A percentile compares a stretch with the other conserved stretches of the same genome.
Conservation (phyloP, 176 grass and related monocot species). For the Carex pumila region DNA sequence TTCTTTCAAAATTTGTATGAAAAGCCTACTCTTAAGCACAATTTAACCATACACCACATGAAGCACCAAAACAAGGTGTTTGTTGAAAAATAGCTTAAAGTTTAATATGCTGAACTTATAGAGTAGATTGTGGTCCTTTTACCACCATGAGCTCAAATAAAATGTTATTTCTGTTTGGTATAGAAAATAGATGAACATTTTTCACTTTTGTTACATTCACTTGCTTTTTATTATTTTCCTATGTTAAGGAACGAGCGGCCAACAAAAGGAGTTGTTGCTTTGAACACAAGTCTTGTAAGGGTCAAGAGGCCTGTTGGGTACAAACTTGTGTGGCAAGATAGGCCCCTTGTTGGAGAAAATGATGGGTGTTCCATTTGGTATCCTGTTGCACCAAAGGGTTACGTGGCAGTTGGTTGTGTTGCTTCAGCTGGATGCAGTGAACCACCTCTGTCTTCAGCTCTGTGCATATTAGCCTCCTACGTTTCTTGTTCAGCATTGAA, state of each 20-base stretch:
- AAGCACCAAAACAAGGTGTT: neutral
- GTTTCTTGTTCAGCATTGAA: conserved; percentile 62
- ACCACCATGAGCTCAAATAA: neutral
- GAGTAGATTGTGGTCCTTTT: neutral
- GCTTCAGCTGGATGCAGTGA: conserved; percentile 69
- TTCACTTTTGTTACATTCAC: conserved; percentile 17
- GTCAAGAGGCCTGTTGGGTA: conserved; percentile 91
- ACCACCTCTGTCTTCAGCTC: conserved; percentile 71
- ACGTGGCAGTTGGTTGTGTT: conserved; percentile 85
- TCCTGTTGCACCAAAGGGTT: conserved; percentile 74
- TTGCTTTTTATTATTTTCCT: conserved; percentile 10
- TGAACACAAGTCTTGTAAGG: conserved; percentile 83
- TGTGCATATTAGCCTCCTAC: conserved; percentile 68
- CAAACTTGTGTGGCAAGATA: conserved; percentile 70
- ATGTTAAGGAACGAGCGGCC: conserved; percentile 68
- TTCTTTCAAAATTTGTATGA: neutral
- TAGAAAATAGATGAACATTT: neutral
- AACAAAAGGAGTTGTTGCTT: conserved; percentile 81
- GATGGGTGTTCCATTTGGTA: conserved; percentile 76
- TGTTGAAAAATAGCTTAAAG: neutral
- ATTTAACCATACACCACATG: neutral
- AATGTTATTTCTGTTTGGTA: neutral
- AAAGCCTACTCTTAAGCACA: neutral
- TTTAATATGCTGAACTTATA: neutral
- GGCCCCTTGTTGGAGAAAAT: conserved; percentile 8